These are phyloP conservation scores for Phylloporus sp. DNA, from an alignment of 768 basidiomycete genomes.

Conservation along the genomic window DNA sequence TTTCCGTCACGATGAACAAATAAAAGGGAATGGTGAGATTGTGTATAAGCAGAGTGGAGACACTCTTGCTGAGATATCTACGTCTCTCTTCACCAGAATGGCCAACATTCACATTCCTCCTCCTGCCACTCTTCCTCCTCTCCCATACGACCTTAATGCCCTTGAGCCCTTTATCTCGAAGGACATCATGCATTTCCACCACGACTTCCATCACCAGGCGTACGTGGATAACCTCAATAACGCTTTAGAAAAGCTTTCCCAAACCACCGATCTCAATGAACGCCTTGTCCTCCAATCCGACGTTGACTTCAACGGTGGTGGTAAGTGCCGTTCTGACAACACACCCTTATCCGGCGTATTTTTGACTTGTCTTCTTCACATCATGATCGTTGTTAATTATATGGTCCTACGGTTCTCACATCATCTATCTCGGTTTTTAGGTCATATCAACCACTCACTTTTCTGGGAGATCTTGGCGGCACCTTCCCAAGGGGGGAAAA, in stretches of 20 bases:
- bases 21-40: conserved; percentile 15
- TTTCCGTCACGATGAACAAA: conserved; percentile 13
- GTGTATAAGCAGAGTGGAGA: conserved; percentile 1
- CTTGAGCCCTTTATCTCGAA: conserved; percentile 91
- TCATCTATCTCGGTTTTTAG: conserved; percentile 20
- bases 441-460: conserved; percentile 91
- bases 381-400: conserved; percentile 5
- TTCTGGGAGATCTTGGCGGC: conserved; percentile 95
- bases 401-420: not conserved
- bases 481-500: conserved; percentile 52
- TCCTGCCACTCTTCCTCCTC: conserved; percentile 61
- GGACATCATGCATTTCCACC: conserved; percentile 94
- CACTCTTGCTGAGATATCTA: conserved; percentile 3
- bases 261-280: conserved; percentile 65
- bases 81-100: conserved; percentile 25
- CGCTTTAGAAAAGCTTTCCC: conserved; percentile 76
- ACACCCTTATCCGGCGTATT: not conserved
- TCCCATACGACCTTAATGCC: conserved; percentile 79
- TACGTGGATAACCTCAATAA: conserved; percentile 91
- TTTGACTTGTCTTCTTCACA: not conserved
- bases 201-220: conserved; percentile 92
- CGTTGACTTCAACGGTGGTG: conserved; percentile 95
- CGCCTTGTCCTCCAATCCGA: conserved; percentile 89
- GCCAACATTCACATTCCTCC: too few species aligned
- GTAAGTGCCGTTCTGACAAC: conserved; percentile 42